A percentile compares a stretch with the other conserved stretches of the same genome.
phyloP scores from a whole-genome alignment of 2,329 filamentous ascomycete genomes.

The Ascochyta pisi region DNA sequence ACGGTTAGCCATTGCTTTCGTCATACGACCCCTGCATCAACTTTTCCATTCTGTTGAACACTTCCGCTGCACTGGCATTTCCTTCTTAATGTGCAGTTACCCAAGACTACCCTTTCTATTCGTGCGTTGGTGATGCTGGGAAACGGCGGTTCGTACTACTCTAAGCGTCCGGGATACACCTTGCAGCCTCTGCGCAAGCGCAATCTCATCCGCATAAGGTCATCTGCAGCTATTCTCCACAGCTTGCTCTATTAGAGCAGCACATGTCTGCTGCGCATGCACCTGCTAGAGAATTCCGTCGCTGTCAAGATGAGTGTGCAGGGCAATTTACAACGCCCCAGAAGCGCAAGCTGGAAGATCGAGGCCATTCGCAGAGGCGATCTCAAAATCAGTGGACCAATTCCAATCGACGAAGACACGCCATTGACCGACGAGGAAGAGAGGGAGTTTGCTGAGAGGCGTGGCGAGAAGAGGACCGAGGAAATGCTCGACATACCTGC shows the following conservation, averaged over 20 bases:
- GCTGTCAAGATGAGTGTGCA: slow-evolving; percentile 42
- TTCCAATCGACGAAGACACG: slow-evolving; percentile 47
- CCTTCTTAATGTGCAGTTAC: slow-evolving; percentile 29
- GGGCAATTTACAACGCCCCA: slow-evolving; percentile 35
- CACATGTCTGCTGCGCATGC: slow-evolving; percentile 37
- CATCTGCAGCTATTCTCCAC: slow-evolving; percentile 18
- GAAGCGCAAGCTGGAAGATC: slow-evolving; percentile 46
- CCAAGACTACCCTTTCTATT: slow-evolving; percentile 9
- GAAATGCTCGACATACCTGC: slow-evolving; percentile 24
- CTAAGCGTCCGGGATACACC: slow-evolving; percentile 27
- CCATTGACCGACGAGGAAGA: slow-evolving; percentile 46
- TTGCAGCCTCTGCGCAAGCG: slow-evolving; percentile 32
- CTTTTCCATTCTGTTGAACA: neutral
- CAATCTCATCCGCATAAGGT: slow-evolving; percentile 32
- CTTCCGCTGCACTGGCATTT: slow-evolving; percentile 8
- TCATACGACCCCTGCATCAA: neutral
- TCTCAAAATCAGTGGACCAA: slow-evolving; percentile 49
- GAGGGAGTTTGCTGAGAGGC: slow-evolving; percentile 38
- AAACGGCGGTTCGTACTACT: slow-evolving; percentile 18
- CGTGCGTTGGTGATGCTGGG: slow-evolving; percentile 24
- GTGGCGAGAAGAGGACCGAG: slow-evolving; percentile 19
- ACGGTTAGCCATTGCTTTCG: slow-evolving; percentile 12
- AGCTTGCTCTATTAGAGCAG: slow-evolving; percentile 20
- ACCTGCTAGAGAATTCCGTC: slow-evolving; percentile 40
- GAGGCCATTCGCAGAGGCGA: slow-evolving; percentile 49